These are phyloP conservation scores for Wickerhamiella vanderwaltii DNA, from an alignment of 805 yeast species.

Conservation along the genomic window DNA sequence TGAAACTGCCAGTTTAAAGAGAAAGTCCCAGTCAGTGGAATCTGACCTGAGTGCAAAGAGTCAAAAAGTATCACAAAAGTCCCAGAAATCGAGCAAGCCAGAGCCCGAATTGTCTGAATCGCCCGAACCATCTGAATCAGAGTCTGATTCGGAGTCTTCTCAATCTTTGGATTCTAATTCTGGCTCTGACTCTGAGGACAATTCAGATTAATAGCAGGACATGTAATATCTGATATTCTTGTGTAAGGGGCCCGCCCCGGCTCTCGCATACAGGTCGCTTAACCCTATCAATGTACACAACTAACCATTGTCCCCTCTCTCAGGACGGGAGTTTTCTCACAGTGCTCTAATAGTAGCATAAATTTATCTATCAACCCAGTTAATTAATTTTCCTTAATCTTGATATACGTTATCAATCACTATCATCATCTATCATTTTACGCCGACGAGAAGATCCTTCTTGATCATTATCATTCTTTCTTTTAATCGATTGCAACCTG, in stretches of 20 bases:
- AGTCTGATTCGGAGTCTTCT: neutral
- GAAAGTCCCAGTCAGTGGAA: neutral
- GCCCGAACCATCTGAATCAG: neutral
- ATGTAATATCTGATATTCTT: too few species aligned
- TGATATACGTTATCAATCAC: slow-evolving; percentile 2
- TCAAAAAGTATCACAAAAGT: too few species aligned
- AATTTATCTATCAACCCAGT: neutral
- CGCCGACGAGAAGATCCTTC: slow-evolving; percentile 14
- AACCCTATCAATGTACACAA: too few species aligned
- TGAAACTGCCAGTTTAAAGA: neutral
- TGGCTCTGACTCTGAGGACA: neutral
- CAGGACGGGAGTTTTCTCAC: too few species aligned
- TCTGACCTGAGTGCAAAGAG: too few species aligned
- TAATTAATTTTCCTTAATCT: neutral
- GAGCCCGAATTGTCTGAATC: too few species aligned
- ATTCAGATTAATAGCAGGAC: neutral
- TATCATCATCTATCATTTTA: slow-evolving; percentile 18
- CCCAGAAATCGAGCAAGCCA: too few species aligned
- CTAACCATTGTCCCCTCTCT: too few species aligned
- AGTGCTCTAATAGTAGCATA: too few species aligned
- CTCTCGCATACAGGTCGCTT: too few species aligned
- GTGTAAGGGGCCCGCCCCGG: too few species aligned
- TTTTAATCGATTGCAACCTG: slow-evolving; percentile 10
- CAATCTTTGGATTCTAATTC: neutral
- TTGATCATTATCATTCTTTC: slow-evolving; percentile 12